Evolutionary conservation across 23 red algal genomes (phyloP).

Genomic region (Gracilaria vermiculophylla): DNA sequence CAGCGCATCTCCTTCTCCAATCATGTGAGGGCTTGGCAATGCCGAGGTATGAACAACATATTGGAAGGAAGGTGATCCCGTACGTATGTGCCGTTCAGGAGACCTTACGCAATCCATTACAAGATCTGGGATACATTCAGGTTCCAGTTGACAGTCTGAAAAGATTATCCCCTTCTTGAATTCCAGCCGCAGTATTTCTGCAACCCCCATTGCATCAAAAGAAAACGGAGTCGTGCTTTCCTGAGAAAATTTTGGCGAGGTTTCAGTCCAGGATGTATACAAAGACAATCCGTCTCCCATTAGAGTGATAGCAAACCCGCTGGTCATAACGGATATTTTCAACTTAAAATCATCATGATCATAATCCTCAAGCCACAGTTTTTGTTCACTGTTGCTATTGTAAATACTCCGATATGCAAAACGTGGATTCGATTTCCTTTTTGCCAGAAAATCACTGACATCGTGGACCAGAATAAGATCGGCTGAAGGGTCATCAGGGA

Average conservation of each 20-base stretch:
- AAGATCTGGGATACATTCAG: not conserved
- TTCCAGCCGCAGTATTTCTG: not conserved
- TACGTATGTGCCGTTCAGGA: not conserved
- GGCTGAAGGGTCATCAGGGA: not conserved
- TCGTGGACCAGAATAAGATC: slow-evolving; percentile 4
- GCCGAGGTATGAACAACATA: not conserved
- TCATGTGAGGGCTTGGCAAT: not conserved
- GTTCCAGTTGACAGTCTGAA: not conserved
- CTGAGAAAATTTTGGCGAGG: not conserved
- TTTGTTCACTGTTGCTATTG: not conserved
- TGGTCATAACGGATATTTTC: not conserved
- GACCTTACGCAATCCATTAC: not conserved
- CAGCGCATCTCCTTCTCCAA: not conserved
- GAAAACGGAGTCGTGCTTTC: not conserved
- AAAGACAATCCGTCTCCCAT: not conserved
- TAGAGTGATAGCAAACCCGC: not conserved
- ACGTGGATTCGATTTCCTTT: not conserved
- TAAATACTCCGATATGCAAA: not conserved
- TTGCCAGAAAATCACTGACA: not conserved
- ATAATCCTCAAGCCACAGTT: not conserved
- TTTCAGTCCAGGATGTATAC: not conserved
- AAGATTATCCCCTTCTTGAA: not conserved
- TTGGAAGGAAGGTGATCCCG: not conserved
- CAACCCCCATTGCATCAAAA: not conserved
- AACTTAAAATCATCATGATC: not conserved